Percentiles rank a stretch among this genome's conserved stretches.
phyloP scores from a whole-genome alignment of 768 basidiomycete genomes.

The Russula sp. region DNA sequence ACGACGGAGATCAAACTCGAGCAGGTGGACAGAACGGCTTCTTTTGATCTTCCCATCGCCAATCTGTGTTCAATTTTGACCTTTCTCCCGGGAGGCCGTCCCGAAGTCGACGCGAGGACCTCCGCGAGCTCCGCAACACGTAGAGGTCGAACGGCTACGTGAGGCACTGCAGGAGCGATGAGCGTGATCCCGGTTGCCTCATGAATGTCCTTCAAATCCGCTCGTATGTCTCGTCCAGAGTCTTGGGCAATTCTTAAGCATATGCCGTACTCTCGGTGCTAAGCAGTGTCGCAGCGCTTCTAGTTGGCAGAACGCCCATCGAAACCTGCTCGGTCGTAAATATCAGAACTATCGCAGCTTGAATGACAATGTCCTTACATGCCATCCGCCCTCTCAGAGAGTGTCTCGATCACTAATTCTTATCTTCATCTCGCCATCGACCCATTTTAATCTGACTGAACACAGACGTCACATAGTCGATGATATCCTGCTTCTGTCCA shows the following conservation, averaged over 20 bases:
- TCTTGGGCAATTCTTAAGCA: conserved; percentile 1
- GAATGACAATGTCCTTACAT: neutral
- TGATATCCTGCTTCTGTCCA: conserved; percentile 3
- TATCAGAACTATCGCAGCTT: neutral
- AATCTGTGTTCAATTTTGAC: conserved; percentile 1
- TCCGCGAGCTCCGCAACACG: conserved; percentile 4
- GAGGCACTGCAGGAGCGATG: conserved; percentile 6
- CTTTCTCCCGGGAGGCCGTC: neutral
- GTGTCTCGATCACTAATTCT: neutral
- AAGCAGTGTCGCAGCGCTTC: neutral
- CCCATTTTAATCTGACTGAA: neutral
- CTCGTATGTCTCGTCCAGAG: conserved; percentile 6
- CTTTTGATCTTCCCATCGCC: conserved; percentile 4
- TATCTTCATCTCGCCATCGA: conserved; percentile 1
- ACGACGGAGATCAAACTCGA: conserved; percentile 4
- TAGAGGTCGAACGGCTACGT: neutral
- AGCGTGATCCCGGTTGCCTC: conserved; percentile 7
- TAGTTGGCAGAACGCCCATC: neutral
- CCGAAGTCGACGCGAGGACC: conserved; percentile 4
- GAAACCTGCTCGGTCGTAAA: neutral
- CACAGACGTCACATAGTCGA: neutral
- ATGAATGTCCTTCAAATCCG: neutral
- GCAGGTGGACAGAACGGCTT: neutral
- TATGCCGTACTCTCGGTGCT: neutral
- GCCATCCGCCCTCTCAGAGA: conserved; percentile 2